phyloP scores from a whole-genome alignment of 768 basidiomycete species.

The Naganishia vaughanmartiniae region DNA sequence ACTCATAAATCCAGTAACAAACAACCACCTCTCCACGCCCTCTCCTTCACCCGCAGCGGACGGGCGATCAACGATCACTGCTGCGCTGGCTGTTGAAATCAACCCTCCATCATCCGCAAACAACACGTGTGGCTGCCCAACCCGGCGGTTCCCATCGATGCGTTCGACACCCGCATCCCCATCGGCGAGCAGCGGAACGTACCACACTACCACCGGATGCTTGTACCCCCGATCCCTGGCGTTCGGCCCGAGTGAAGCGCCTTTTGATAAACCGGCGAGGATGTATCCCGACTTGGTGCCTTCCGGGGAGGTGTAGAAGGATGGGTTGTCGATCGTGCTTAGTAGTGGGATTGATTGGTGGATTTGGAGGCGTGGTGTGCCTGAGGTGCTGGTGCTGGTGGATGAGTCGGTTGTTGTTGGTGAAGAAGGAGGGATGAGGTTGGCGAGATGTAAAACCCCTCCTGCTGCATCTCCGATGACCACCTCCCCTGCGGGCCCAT shows the following conservation, averaged over 20 bases:
- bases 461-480: constrained; percentile 34
- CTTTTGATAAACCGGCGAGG: constrained; percentile 20
- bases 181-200: constrained; percentile 3
- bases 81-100: constrained; percentile 31
- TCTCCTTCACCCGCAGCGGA: not conserved
- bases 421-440: not conserved
- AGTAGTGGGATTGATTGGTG: constrained; percentile 8
- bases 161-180: too few relatives aligned
- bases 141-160: too few relatives aligned
- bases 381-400: not conserved
- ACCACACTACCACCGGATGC: constrained; percentile 25
- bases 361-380: not conserved
- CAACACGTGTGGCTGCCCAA: constrained; percentile 22
- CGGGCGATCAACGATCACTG: constrained; percentile 31
- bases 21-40: constrained; percentile 31
- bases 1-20: constrained; percentile 32
- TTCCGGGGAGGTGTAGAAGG: constrained; percentile 29
- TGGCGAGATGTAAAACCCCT: constrained; percentile 27
- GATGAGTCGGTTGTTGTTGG: not conserved
- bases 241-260: constrained; percentile 21
- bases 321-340: constrained; percentile 39
- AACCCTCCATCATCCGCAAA: constrained; percentile 36
- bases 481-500: constrained; percentile 23
- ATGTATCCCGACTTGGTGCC: constrained; percentile 18
- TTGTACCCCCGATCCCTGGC: not conserved